Base-by-base conservation (phyloP, 2,329 filamentous ascomycete genomes). In the Ophiostoma sp. region DNA sequence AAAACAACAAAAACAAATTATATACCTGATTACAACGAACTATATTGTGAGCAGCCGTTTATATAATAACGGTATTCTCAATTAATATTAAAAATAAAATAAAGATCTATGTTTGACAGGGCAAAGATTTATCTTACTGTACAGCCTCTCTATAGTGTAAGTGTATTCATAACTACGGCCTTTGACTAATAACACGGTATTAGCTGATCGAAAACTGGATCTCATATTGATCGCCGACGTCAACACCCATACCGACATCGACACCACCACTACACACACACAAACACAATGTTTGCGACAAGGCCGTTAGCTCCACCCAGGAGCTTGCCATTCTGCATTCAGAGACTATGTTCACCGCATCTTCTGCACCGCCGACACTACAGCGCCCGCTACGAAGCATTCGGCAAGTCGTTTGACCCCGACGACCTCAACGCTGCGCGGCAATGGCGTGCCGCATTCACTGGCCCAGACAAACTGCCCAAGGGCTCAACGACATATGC, bases 401-500 rank as follows among this genome's bases (percentile, higher is more conserved):
- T 82, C 70, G 84, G 86, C 71, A 80, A 81, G 0, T 76, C 77
- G 0, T 79, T 86, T n/a, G 83, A 87, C 70, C 79, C 80, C 39
- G 83, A 84, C 2, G 80, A 83, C 7, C 76, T 88, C 41, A 76
- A 77, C 5, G 84, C 85, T 71, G 85, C 85, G 1, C 81, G 85
- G 33, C 78, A 77, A 72, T 88, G 86, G 86, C 80, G 80, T 67
- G 74, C 79, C 66, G 78, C 79, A 0, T 85, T 87, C 72, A 77
- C 79, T 10, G 73, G 78, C 36, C 65, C 65, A 41, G 77, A 76
- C 54, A 78, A 75, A 31, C 75, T 88, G 1, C 86, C 86, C 17
- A 80, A 78, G 69, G 86, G 85, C 10, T 82, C 77, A 64, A 87
- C 84, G 5, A 82, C 79, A 13, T 88, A 82, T 76, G 82, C 86